phyloP scores from a whole-genome alignment of 1,284 basidiomycete genomes.

The Cryptococcus floricola region DNA sequence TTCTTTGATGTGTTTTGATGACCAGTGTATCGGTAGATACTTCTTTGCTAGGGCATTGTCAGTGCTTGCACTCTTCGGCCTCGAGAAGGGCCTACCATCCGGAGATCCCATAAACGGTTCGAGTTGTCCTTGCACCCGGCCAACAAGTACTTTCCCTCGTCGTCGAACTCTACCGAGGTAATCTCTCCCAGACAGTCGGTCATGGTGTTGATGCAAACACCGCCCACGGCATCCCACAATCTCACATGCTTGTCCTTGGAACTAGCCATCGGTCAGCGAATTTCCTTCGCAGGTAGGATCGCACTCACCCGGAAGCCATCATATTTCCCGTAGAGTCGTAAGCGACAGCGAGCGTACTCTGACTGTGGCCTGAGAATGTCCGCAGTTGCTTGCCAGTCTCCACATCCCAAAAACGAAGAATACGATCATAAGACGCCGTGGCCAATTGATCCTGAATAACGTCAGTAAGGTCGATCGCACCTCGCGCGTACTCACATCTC shows the following conservation, averaged over 20 bases:
- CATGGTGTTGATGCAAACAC: constrained; percentile 50
- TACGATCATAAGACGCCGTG: constrained; percentile 52
- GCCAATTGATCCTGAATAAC: constrained; percentile 41
- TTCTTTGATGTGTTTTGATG: constrained; percentile 55
- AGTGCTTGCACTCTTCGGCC: neutral
- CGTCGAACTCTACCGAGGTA: constrained; percentile 52
- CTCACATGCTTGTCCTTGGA: constrained; percentile 52
- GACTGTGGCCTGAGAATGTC: constrained; percentile 53
- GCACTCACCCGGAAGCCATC: constrained; percentile 48
- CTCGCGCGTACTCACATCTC: constrained; percentile 20
- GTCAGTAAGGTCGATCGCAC: neutral
- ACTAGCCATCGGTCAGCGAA: neutral
- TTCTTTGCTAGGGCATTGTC: constrained; percentile 35
- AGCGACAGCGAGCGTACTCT: constrained; percentile 49
- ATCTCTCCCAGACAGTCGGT: constrained; percentile 53
- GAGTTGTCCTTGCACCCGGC: constrained; percentile 54
- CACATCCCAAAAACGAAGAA: constrained; percentile 52
- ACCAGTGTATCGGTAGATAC: constrained; percentile 51
- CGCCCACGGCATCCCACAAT: constrained; percentile 53
- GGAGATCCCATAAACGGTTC: constrained; percentile 47
- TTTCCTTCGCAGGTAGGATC: neutral
- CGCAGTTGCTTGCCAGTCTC: constrained; percentile 48
- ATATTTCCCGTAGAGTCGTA: constrained; percentile 51
- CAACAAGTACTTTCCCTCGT: constrained; percentile 49
- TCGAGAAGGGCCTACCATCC: constrained; percentile 45